These are phyloP conservation scores for Cadophora sp. DNA, from an alignment of 2,329 filamentous ascomycete genomes.

Conservation along the genomic window DNA sequence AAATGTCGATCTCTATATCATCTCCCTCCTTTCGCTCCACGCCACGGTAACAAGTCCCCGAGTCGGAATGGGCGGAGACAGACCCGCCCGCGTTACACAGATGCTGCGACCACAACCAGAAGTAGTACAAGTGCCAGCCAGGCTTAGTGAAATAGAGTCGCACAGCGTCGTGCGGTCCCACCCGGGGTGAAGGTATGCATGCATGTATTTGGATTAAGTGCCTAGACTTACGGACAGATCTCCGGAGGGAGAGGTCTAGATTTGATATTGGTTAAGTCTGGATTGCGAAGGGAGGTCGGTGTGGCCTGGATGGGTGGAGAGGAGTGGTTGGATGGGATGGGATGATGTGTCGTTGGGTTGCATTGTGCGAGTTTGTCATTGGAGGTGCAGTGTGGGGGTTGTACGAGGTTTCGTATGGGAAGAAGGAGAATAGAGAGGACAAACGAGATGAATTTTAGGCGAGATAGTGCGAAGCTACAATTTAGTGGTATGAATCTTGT, in stretches of 20 bases:
- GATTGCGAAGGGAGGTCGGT: background rate
- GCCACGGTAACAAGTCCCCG: background rate
- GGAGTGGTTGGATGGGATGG: background rate
- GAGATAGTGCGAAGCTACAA: too few relatives aligned
- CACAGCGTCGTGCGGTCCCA: background rate
- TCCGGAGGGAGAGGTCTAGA: slow-evolving; percentile 3
- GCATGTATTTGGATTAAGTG: background rate
- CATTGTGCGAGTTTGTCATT: slow-evolving; percentile 15
- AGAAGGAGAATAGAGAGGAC: background rate
- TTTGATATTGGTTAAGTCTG: background rate
- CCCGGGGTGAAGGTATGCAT: background rate
- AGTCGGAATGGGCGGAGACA: slow-evolving; percentile 8
- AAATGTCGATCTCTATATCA: background rate
- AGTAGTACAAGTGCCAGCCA: background rate
- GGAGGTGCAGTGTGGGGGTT: slow-evolving; percentile 8
- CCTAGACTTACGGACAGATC: background rate
- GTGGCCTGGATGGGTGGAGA: background rate
- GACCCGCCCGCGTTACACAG: background rate
- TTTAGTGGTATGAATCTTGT: too few relatives aligned
- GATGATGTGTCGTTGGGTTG: background rate
- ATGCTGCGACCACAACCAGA: background rate
- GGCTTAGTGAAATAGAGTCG: background rate
- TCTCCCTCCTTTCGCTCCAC: background rate
- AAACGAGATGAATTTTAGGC: background rate
- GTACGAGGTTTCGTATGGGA: background rate